Evolutionary conservation across 179 eudicot genomes (phyloP).

Genomic region (Drosera spatulata): DNA sequence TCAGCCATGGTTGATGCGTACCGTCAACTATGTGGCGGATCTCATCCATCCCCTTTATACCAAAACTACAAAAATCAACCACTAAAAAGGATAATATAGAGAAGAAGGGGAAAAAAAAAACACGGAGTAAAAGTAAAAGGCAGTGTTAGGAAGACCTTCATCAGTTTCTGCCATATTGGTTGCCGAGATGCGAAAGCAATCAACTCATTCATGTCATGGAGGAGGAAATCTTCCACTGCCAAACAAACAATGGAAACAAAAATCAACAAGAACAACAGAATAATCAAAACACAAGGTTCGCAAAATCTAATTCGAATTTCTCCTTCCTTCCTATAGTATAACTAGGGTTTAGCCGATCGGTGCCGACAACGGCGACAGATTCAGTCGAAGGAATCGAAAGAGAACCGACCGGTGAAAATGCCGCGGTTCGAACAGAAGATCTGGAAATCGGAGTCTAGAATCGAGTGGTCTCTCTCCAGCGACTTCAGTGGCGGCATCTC

Average conservation of each 20-base stretch:
- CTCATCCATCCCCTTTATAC: slow-evolving; percentile 52
- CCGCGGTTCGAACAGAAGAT: slow-evolving; percentile 40
- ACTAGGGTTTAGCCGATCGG: no score
- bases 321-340: neutral
- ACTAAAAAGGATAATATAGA: neutral
- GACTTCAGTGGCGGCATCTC: slow-evolving; percentile 39
- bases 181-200: slow-evolving; percentile 35
- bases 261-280: neutral
- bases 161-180: slow-evolving; percentile 31
- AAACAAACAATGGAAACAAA: neutral
- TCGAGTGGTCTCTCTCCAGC: slow-evolving; percentile 27
- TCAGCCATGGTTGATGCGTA: slow-evolving; percentile 55
- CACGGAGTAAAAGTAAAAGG: neutral
- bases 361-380: neutral
- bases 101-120: neutral
- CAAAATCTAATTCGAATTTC: neutral
- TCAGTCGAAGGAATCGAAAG: neutral
- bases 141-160: slow-evolving; percentile 30
- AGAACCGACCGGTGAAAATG: slow-evolving; percentile 30
- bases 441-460: slow-evolving; percentile 33
- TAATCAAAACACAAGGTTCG: neutral
- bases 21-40: slow-evolving; percentile 41
- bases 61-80: slow-evolving; percentile 3
- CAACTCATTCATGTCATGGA: slow-evolving; percentile 49
- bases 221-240: slow-evolving; percentile 78